These are phyloP conservation scores for Trichoderma koningiopsis DNA, from an alignment of 2,329 filamentous ascomycete genomes.

Conservation along the genomic window DNA sequence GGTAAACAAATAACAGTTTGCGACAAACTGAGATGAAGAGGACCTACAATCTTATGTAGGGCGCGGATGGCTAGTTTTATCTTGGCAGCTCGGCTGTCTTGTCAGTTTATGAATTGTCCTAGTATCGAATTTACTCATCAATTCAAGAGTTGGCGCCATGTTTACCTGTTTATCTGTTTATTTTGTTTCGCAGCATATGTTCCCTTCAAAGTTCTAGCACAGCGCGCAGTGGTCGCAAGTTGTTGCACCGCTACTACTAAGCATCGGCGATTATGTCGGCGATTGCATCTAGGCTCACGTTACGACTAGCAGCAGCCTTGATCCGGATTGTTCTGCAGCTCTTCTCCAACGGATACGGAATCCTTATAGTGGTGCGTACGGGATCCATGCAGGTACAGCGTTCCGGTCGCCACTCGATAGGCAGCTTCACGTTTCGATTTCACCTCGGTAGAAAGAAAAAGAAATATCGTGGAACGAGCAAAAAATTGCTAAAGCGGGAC, in stretches of 20 bases:
- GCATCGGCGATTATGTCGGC: background rate
- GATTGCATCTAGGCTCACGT: background rate
- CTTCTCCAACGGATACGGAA: background rate
- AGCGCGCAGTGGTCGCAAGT: background rate
- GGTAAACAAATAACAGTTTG: background rate
- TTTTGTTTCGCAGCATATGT: background rate
- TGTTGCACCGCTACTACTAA: background rate
- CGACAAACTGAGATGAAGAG: background rate
- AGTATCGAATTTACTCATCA: background rate
- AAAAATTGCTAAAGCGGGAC: background rate
- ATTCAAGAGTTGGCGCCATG: background rate
- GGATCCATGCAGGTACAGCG: background rate
- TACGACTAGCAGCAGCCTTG: background rate
- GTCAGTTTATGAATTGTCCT: background rate
- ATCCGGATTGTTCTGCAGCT: background rate
- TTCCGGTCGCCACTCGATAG: background rate
- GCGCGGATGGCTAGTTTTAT: background rate
- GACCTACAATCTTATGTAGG: background rate
- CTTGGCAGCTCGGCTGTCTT: background rate
- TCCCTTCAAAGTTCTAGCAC: background rate
- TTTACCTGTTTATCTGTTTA: background rate
- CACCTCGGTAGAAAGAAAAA: background rate
- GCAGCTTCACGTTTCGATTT: background rate
- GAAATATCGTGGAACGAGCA: background rate
- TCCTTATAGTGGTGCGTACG: background rate